Evolutionary conservation across 768 basidiomycete species (phyloP), one percentile per base, ranked within the genome.

Genomic region (Phanerodontia chrysosporium): DNA sequence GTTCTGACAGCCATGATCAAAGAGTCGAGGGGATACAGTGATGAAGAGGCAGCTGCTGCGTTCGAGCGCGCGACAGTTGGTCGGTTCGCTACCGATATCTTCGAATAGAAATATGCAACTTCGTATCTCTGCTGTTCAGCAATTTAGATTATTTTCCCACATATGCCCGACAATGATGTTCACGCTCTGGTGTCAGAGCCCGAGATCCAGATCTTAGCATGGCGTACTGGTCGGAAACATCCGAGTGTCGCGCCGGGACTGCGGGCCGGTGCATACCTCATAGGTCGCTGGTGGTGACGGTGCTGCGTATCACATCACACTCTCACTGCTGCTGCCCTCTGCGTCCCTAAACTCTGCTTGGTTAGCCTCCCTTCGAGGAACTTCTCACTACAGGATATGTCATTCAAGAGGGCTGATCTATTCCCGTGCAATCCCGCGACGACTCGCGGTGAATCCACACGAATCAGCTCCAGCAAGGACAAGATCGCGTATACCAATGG

Each of bases 401-500:
- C 76, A 14, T 83, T 75, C 70, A 81, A 76, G 61, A 75, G 72
- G 66, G 72, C 74, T 25, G 76, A 74, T 10, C 61, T 86, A 27
- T 89, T 83, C 66, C 81, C 90, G n/a, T 80, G 84, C 65, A 89
- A 85, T 65, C 90, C 90, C 2, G 72, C 70, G 27, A 89, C 90
- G 7, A 74, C 80, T 35, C 78, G 92, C 39, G 88, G 90, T 21
- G 73, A 75, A 55, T 79, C 86, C 5, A 89, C 87, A 21, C 93
- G 90, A 73, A 81, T 95, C 45, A 83, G 84, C 60, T 80, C 81
- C 56, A 81, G 72, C 73, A 90, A 86, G 74, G 89, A 82, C 72
- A 95, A 90, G 78, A 75, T 97, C 61, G 81, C 91, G 16, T 97
- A 98, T 64, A 80, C 88, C 2, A 93, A 90, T 67, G 92, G 92